These are phyloP conservation scores for Fusarium robinianum DNA, from an alignment of 2,329 filamentous ascomycete genomes.

Conservation along the genomic window DNA sequence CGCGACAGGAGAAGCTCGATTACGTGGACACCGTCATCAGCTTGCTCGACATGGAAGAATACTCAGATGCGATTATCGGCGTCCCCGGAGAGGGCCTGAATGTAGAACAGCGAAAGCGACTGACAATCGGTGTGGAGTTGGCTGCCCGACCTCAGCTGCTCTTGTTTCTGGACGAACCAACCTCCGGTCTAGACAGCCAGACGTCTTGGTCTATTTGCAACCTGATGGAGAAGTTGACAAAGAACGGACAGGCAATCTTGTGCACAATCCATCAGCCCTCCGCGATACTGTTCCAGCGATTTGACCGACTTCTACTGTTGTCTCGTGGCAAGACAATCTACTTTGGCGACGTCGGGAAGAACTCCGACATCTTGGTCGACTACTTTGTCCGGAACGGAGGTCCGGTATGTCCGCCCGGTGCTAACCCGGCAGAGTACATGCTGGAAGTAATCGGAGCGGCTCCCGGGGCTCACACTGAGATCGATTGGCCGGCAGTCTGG, in stretches of 20 bases:
- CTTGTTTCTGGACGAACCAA: conserved; percentile 63
- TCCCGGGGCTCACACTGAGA: conserved; percentile 52
- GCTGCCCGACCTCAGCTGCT: conserved; percentile 58
- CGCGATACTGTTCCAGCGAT: conserved; percentile 53
- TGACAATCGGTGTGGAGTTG: conserved; percentile 62
- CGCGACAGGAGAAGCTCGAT: conserved; percentile 72
- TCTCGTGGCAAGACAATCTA: conserved; percentile 67
- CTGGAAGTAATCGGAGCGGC: conserved; percentile 53
- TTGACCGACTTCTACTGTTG: conserved; percentile 64
- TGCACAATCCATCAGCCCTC: conserved; percentile 58
- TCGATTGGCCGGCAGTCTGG: conserved; percentile 48
- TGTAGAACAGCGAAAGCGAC: conserved; percentile 61
- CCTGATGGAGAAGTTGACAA: conserved; percentile 62
- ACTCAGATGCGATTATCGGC: conserved; percentile 65
- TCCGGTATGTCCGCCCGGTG: conserved; percentile 54
- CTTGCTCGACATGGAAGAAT: conserved; percentile 65
- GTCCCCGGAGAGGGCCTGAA: conserved; percentile 61
- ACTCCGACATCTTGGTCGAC: conserved; percentile 56
- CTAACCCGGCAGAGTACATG: conserved; percentile 73
- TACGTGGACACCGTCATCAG: conserved; percentile 78
- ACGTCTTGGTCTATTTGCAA: conserved; percentile 63
- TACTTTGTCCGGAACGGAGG: conserved; percentile 69
- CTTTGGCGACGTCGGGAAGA: conserved; percentile 65
- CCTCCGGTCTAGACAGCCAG: conserved; percentile 63
- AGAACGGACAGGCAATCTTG: conserved; percentile 53